Percentiles rank a stretch among this genome's conserved stretches.
Conservation (phyloP, 2,329 filamentous ascomycete species). For the Penicillium sp. region DNA sequence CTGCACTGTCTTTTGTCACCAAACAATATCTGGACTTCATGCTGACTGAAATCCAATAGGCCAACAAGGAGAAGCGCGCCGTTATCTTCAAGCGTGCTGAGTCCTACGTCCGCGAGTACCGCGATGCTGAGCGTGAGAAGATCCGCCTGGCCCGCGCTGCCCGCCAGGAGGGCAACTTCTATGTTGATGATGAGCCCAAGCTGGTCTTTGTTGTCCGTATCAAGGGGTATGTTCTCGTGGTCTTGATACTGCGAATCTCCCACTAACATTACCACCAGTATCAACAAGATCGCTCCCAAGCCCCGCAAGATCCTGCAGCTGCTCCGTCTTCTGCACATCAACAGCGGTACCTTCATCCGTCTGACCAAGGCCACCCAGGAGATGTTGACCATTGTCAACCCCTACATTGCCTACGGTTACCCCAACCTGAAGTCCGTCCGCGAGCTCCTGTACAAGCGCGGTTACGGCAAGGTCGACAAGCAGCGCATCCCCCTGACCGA, state of each 20-base stretch:
- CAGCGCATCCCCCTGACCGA: conserved; percentile 94
- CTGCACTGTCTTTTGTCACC: conserved; percentile 9
- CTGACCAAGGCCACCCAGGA: conserved; percentile 95
- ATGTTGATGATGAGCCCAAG: conserved; percentile 90
- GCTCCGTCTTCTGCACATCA: conserved; percentile 99
- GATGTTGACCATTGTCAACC: conserved; percentile 98
- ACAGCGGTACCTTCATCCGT: conserved; percentile 98
- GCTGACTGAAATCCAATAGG: conserved; percentile 49
- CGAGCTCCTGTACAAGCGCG: conserved; percentile 99
- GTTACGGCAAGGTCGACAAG: conserved; percentile 98
- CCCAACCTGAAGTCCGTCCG: conserved; percentile 99
- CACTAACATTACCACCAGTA: conserved; percentile 53
- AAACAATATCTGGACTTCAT: conserved; percentile 13
- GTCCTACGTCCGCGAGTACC: conserved; percentile 99
- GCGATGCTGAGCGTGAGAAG: conserved; percentile 96
- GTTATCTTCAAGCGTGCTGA: conserved; percentile 99
- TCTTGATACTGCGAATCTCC: neutral
- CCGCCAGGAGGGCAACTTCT: conserved; percentile 89
- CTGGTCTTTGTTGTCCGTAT: conserved; percentile 97
- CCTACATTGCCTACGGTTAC: conserved; percentile 98
- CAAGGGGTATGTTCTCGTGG: conserved; percentile 74
- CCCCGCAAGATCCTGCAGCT: conserved; percentile 99
- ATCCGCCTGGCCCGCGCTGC: conserved; percentile 82
- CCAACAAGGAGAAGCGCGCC: conserved; percentile 96
- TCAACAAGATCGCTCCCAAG: conserved; percentile 99